Evolutionary conservation across 108 stramenopile species (phyloP).

Genomic region (Pseudonitzschia multiseries): DNA sequence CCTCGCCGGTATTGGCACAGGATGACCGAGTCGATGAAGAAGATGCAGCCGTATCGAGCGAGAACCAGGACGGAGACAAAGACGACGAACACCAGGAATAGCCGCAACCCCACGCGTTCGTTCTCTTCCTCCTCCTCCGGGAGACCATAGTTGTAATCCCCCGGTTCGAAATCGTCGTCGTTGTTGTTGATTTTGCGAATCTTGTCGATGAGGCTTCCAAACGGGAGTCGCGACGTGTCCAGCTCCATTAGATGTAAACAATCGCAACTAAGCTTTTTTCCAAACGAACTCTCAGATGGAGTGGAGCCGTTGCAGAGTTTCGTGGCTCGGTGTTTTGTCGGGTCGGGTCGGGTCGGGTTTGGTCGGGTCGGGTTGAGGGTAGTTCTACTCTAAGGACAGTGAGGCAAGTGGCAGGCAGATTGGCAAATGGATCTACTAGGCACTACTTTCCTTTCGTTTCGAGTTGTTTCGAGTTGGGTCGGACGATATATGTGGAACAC

Average conservation of each 20-base stretch:
- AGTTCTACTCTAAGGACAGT: too few relatives aligned
- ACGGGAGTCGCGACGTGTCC: background rate
- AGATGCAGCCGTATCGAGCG: background rate
- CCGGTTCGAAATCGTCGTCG: background rate
- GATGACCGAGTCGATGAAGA: background rate
- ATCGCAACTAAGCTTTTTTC: too few relatives aligned
- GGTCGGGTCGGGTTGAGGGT: too few relatives aligned
- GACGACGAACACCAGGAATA: background rate
- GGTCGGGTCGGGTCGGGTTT: too few relatives aligned
- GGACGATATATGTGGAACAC: too few relatives aligned
- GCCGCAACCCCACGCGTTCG: background rate
- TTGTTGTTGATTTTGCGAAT: background rate
- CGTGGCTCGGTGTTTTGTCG: too few relatives aligned
- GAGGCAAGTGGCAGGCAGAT: too few relatives aligned
- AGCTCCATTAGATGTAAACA: background rate
- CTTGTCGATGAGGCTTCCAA: background rate
- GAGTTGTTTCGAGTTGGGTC: too few relatives aligned
- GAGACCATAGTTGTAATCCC: background rate
- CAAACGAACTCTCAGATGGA: too few relatives aligned
- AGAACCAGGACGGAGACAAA: background rate
- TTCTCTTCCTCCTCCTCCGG: background rate
- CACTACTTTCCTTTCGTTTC: too few relatives aligned
- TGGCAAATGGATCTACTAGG: too few relatives aligned
- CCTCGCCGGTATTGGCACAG: background rate
- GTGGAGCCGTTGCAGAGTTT: too few relatives aligned